Evolutionary conservation across 2,329 filamentous ascomycete species (phyloP), one percentile per base, ranked within the genome.

Genomic region (Fusarium acutatum): DNA sequence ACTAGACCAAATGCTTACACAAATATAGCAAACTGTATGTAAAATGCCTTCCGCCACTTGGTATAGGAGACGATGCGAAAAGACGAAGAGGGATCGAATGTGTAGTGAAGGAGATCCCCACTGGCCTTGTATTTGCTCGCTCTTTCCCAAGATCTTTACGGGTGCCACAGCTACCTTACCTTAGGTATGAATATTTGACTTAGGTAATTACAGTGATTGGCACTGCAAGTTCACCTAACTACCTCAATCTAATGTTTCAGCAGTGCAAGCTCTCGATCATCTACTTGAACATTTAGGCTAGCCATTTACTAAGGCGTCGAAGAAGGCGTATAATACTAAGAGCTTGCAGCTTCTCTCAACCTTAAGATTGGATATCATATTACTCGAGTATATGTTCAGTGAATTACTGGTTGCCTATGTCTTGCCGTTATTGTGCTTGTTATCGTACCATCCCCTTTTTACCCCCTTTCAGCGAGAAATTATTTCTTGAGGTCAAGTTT

Each of bases 11-110:
- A 12, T 26, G 12, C 24, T 26, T 44, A 44, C 41, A 26, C 24
- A 44, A 13, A 20, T 13, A 44, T 1, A 20, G 24, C 5, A 44
- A 7, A 11, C 1, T 2, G 24, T 20, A 4, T 20, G 0, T 26
- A 2, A 14, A 17, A 18, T 26, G 11, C 12, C 17, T 26, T 26
- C 24, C 24, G 3, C 7, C 17, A 4, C 41, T 44, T 26, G 24
- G 1, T 8, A 44, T 44, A 44, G 24, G 41, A 44, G 17, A 26
- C 20, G 24, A 20, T 44, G 41, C 41, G 41, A 26, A 20, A 24
- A 44, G 24, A 24, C 17, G 41, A 26, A 20, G 11, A 44, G 24
- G 5, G 7, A 44, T 44, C 41, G 41, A 26, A 26, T 44, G 24
- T 26, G 41, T 17, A 44, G 41, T 44, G 1, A 44, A 44, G 12